A percentile compares a stretch with the other conserved stretches of the same genome.
Evolutionary conservation across 495 filamentous ascomycete genomes (phyloP).

Genomic region (Penicillium waksmanii): DNA sequence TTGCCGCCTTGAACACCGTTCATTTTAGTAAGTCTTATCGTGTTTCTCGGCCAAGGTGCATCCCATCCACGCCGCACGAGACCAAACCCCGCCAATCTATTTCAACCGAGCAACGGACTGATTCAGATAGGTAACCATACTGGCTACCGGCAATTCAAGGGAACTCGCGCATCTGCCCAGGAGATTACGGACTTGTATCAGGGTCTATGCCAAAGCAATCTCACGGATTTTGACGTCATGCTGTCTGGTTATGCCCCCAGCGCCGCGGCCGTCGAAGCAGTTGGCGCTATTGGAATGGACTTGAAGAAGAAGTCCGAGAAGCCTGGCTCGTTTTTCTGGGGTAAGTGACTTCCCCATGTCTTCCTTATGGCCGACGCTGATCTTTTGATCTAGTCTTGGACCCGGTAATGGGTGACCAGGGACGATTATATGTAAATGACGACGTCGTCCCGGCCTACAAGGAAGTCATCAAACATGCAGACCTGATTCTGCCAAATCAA

Average conservation of each 20-base stretch:
- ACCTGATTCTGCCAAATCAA: constrained; percentile 93
- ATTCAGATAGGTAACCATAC: constrained; percentile 78
- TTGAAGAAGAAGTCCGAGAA: constrained; percentile 65
- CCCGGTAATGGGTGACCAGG: constrained; percentile 98
- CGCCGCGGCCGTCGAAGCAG: constrained; percentile 77
- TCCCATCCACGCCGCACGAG: constrained; percentile 1
- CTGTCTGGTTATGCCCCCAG: constrained; percentile 91
- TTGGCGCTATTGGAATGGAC: constrained; percentile 81
- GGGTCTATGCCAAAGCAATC: constrained; percentile 78
- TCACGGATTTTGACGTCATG: constrained; percentile 88
- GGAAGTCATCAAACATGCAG: constrained; percentile 73
- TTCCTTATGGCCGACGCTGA: neutral
- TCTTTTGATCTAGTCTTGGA: constrained; percentile 66
- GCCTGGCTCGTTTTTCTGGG: constrained; percentile 90
- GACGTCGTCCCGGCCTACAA: constrained; percentile 93
- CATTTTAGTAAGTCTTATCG: constrained; percentile 72
- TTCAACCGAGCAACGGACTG: constrained; percentile 8
- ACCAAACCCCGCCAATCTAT: no score
- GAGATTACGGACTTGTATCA: constrained; percentile 86
- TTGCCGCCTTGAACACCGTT: constrained; percentile 90
- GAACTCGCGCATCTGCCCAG: constrained; percentile 74
- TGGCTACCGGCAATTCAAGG: constrained; percentile 84
- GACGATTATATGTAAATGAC: constrained; percentile 82
- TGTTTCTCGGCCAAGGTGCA: neutral
- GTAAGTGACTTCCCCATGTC: constrained; percentile 41